Evolutionary conservation across 805 yeast species (phyloP).

Genomic region (Allodekkera sacchari): DNA sequence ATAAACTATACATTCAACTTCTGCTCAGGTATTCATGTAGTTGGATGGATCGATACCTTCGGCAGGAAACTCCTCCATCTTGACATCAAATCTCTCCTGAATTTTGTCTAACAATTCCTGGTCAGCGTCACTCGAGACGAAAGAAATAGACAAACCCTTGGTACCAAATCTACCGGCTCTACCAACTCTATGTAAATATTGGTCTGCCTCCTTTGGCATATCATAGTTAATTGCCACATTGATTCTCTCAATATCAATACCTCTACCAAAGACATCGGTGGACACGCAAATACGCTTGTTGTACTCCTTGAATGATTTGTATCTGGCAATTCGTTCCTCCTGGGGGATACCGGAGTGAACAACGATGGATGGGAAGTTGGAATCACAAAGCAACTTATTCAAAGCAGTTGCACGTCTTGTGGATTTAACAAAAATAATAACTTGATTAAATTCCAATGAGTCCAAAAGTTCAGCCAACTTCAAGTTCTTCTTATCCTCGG

Average conservation of each 20-base stretch:
- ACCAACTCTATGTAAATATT: conserved; percentile 97
- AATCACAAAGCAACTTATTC: conserved; percentile 78
- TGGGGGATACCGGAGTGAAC: conserved; percentile 94
- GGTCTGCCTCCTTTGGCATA: conserved; percentile 93
- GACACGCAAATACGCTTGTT: conserved; percentile 98
- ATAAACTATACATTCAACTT: not conserved
- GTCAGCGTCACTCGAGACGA: conserved; percentile 79
- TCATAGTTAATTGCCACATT: conserved; percentile 97
- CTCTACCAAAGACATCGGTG: conserved; percentile 98
- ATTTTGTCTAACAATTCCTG: conserved; percentile 85
- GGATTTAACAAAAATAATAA: conserved; percentile 89
- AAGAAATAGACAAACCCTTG: conserved; percentile 92
- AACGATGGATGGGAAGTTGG: conserved; percentile 95
- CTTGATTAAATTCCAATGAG: conserved; percentile 94
- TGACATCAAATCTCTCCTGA: conserved; percentile 96
- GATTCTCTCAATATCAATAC: conserved; percentile 98
- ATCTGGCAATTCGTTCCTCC: conserved; percentile 95
- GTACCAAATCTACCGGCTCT: conserved; percentile 99
- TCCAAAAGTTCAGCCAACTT: conserved; percentile 88
- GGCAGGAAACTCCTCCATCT: conserved; percentile 90
- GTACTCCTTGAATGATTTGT: conserved; percentile 94
- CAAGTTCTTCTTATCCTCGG: conserved; percentile 88
- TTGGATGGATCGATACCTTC: conserved; percentile 97
- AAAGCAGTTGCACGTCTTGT: conserved; percentile 88
- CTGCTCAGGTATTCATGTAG: conserved; percentile 83